A percentile compares a stretch with the other conserved stretches of the same genome.
Conservation (phyloP, 1,284 basidiomycete genomes). For the Schizophyllum amplum region DNA sequence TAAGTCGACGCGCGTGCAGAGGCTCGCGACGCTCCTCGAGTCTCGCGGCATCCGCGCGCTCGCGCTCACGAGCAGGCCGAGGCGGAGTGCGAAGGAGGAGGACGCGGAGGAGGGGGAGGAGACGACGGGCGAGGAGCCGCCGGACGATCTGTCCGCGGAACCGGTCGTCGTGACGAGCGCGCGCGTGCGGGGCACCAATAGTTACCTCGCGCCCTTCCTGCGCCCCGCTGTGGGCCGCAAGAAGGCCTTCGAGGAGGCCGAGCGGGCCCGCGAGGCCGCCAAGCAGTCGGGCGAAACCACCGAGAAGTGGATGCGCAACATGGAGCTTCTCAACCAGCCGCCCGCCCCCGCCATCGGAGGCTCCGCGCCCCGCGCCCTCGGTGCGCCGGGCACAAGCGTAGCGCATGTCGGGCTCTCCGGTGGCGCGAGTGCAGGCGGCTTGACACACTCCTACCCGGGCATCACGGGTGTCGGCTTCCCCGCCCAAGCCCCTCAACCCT, state of each 20-base stretch:
- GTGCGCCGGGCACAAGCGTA: background rate
- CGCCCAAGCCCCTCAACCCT: background rate
- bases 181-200: conserved; percentile 60
- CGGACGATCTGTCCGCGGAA: no score
- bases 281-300: background rate
- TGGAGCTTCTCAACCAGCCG: background rate
- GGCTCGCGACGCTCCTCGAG: conserved; percentile 48
- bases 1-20: conserved; percentile 56
- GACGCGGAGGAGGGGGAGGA: background rate
- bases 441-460: background rate
- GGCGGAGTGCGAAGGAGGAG: background rate
- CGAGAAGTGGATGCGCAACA: background rate
- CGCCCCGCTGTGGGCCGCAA: conserved; percentile 18
- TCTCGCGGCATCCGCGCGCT: conserved; percentile 57
- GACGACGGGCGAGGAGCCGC: conserved; percentile 31
- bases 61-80: conserved; percentile 32
- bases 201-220: conserved; percentile 68
- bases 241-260: conserved; percentile 5
- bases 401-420: background rate
- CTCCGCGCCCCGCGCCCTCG: background rate
- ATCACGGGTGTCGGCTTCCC: background rate
- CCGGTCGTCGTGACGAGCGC: conserved; percentile 34
- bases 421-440: no score
- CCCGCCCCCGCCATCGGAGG: conserved; percentile 7
- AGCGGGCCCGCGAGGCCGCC: conserved; percentile 1